Evolutionary conservation across 1,284 basidiomycete species (phyloP), one percentile per base, ranked within the genome.

Genomic region (Trichosporon coremiiforme): DNA sequence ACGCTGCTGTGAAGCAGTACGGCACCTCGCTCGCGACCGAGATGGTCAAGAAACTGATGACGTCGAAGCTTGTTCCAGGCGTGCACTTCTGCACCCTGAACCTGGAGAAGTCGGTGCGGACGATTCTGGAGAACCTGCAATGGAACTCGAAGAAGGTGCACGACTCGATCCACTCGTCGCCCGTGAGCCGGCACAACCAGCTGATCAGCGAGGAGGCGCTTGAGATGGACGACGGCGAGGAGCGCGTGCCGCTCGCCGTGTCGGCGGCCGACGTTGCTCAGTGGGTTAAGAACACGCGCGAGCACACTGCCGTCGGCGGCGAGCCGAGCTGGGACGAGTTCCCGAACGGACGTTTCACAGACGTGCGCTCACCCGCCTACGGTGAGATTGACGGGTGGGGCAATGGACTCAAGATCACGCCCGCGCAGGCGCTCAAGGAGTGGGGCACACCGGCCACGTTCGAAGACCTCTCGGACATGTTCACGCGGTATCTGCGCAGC

Each of bases 81-180:
- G 90, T 98, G 66, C 95, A 99, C 82, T 91, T 99, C 75, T 98
- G 95, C 83, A 99, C 97, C 3, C 87, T 99, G 75, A 99, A 99
- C 82, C 87, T 99, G 17, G 97, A 99, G 82, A 96, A 95, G 85
- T 97, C 94, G 75, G 91, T 98, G 6, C 90, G 91, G 66, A 88
- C 90, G n/a, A 90, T 98, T 4, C 85, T 99, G 64, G 93, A 95
- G 76, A 86, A 84, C 35, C 86, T 98, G 15, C 86, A 87, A 60
- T 95, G 94, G 93, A 84, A 75, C 22, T 85, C 73, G 1, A 63
- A 35, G 4, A 65, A 47, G 7, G 35, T 65, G 0, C 36, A 66
- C 20, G 41, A 35, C 20, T 57, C 67, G 2, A 36, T 36, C 38
- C 36, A 70, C 50, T 60, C 70, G 4, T 80, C 80, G 0, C 80